Evolutionary conservation across 2,329 filamentous ascomycete genomes (phyloP).

Genomic region (Zarea fungicola): DNA sequence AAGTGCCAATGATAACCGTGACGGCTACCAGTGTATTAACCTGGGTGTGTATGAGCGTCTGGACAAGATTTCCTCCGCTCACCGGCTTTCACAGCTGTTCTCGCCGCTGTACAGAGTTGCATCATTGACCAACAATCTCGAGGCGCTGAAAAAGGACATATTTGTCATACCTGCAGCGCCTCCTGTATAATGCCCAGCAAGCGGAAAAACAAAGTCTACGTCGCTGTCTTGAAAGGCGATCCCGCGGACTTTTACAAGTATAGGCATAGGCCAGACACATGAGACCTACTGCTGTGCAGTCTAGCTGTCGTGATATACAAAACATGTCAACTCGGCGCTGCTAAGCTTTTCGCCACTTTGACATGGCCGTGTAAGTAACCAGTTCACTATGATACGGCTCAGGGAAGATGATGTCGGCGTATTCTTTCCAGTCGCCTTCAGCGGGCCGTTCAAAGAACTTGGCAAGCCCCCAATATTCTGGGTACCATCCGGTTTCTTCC

Average conservation of each 20-base stretch:
- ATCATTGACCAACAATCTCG: too few relatives aligned
- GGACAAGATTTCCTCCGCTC: too few relatives aligned
- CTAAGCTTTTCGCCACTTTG: slow-evolving; percentile 14
- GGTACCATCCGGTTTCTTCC: slow-evolving; percentile 43
- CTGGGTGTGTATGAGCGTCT: too few relatives aligned
- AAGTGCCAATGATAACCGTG: too few relatives aligned
- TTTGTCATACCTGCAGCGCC: too few relatives aligned
- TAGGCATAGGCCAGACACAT: slow-evolving; percentile 9
- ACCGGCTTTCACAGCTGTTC: too few relatives aligned
- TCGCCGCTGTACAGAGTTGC: too few relatives aligned
- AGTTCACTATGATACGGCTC: slow-evolving; percentile 15
- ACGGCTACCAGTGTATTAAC: too few relatives aligned
- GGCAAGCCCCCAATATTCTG: slow-evolving; percentile 28
- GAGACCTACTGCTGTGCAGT: neutral
- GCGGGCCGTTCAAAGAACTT: slow-evolving; percentile 18
- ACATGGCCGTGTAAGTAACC: slow-evolving; percentile 16
- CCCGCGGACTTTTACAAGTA: slow-evolving; percentile 8
- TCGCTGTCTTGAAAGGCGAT: slow-evolving; percentile 6
- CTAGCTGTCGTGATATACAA: neutral
- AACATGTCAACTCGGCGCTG: too few relatives aligned
- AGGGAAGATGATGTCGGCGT: slow-evolving; percentile 17
- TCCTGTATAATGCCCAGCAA: too few relatives aligned
- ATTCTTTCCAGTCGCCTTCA: slow-evolving; percentile 14
- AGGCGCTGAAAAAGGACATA: too few relatives aligned
- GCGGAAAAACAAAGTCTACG: slow-evolving; percentile 9